Percentiles rank a stretch among this genome's conserved stretches.
Conservation (phyloP, 148 eudicot species). For the Rhododendron kiyosumense region DNA sequence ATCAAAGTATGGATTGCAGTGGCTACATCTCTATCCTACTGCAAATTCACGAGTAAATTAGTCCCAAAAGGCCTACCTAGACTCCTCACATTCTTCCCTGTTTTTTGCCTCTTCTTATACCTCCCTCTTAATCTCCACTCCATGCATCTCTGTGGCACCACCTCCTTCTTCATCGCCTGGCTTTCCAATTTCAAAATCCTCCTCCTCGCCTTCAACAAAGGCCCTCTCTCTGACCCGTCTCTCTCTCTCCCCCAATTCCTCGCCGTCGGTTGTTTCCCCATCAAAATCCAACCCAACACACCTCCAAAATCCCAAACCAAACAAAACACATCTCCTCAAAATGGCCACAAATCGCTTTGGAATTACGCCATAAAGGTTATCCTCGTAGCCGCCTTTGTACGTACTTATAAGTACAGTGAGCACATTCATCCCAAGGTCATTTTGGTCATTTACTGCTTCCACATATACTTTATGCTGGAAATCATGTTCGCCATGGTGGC, state of each 20-base stretch:
- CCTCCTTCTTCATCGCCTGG: too few species aligned
- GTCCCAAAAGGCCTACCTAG: slow-evolving; percentile 14
- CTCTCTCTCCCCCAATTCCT: too few species aligned
- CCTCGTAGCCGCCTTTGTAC: slow-evolving; percentile 21
- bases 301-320: not conserved
- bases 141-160: not conserved
- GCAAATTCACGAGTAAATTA: slow-evolving; percentile 20
- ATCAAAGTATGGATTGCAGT: too few species aligned
- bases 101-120: too few species aligned
- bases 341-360: slow-evolving; percentile 8
- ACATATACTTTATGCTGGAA: slow-evolving; percentile 35
- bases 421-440: slow-evolving; percentile 29
- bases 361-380: slow-evolving; percentile 36
- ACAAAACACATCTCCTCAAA: not conserved
- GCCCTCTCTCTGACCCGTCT: too few species aligned
- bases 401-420: slow-evolving; percentile 24
- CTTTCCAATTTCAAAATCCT: too few species aligned
- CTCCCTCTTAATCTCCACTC: slow-evolving; percentile 10
- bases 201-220: too few species aligned
- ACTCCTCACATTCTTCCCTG: not conserved
- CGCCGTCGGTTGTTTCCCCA: too few species aligned
- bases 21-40: slow-evolving; percentile 26
- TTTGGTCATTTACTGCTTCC: not conserved
- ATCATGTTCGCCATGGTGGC: slow-evolving; percentile 27
- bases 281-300: not conserved